A percentile compares a stretch with the other conserved stretches of the same genome.
These are phyloP conservation scores for Alnus rubra DNA, from an alignment of 306 rosid species.

Conservation along the genomic window DNA sequence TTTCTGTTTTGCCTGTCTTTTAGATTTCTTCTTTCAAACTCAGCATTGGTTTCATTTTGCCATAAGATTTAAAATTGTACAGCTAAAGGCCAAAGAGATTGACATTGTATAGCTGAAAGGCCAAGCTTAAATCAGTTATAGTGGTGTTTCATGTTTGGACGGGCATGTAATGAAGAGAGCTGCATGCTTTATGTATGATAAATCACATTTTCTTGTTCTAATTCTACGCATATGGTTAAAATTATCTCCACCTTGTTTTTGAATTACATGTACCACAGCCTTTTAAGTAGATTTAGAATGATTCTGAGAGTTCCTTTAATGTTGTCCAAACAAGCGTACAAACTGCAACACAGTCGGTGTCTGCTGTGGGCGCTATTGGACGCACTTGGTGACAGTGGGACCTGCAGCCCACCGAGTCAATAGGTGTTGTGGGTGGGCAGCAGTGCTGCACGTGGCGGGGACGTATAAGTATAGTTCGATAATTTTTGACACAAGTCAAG, in stretches of 20 bases:
- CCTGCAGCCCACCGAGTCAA: neutral
- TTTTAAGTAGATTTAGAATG: conserved; percentile 5
- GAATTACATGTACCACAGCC: conserved; percentile 16
- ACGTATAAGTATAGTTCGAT: too few relatives aligned
- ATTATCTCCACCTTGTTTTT: conserved; percentile 6
- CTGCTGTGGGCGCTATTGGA: neutral
- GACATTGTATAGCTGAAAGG: conserved; percentile 44
- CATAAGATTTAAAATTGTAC: conserved; percentile 23
- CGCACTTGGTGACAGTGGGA: too few relatives aligned
- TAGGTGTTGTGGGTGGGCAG: neutral
- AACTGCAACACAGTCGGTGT: neutral
- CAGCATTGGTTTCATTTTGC: conserved; percentile 26
- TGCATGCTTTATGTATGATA: conserved; percentile 19
- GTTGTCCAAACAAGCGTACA: neutral
- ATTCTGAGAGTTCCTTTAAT: neutral
- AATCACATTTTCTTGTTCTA: neutral
- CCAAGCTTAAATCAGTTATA: conserved; percentile 17
- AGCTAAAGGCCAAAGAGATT: conserved; percentile 34
- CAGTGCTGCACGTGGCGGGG: neutral
- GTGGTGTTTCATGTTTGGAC: neutral
- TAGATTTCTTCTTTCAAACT: conserved; percentile 17
- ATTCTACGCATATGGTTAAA: neutral
- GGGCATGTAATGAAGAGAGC: conserved; percentile 12
- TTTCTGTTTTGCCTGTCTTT: neutral
- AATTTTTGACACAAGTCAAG: too few relatives aligned